Evolutionary conservation across 805 yeast species (phyloP), one percentile per base, ranked within the genome.

Genomic region (Tetrapisispora pingtungensis): DNA sequence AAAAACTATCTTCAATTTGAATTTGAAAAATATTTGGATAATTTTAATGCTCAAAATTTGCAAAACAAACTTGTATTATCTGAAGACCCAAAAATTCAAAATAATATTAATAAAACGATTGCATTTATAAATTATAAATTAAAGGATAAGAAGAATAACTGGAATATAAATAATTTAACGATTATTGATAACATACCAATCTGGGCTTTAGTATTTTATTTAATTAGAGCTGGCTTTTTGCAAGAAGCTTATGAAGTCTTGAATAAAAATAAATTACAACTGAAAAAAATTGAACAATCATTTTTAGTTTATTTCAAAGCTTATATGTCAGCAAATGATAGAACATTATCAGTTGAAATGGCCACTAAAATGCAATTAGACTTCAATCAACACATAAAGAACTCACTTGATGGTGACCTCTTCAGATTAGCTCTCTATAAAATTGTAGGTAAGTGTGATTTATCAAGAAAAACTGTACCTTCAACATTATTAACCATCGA

Each of bases 171-270:
- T n/a, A 74, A 75, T 48, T 54, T 84, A 40, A 72, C 81, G 34
- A 67, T 81, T 44, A 80, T 87, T 20, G 89, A 90, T 63, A 88
- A 88, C 15, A 69, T 76, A 1, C 97, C 97, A 10, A 76, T 93
- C n/a, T 90, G 98, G 98, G 96, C 96, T 0, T 66, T 87, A 33
- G 66, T 93, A 10, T 93, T 83, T 59, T 90, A 85, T 62, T 69
- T 90, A 49, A 62, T 93, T 42, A 78, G 98, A 57, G 80, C 90
- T 3, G 97, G 98, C 2, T 75, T 84, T 51, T 66, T 76, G 50
- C 68, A 77, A 39, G 97, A 89, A 51, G 96, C 96, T 0, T 66
- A 84, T 28, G 79, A 78, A 33, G 74, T 84, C 42, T 80, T 85
- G 2, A 56, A 71, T 5, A 73, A 75, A 40, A 77, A 85, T 56